phyloP scores from a whole-genome alignment of 352 stramenopile genomes.

The Pythium oligandrum region DNA sequence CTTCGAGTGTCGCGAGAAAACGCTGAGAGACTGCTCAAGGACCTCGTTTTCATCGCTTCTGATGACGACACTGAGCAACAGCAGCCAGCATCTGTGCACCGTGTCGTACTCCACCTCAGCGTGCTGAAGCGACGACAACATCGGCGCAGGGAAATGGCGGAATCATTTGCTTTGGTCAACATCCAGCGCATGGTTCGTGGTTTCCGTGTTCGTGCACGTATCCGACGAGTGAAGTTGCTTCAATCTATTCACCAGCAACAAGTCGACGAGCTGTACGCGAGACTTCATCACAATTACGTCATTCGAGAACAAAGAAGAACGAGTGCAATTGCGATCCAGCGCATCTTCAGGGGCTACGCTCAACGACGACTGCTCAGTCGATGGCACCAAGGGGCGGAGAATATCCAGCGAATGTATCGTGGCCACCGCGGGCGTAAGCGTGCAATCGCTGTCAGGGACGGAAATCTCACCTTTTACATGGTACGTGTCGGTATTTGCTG shows the following conservation, averaged over 20 bases:
- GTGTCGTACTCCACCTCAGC: conserved; percentile 37
- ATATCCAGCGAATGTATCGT: conserved; percentile 54
- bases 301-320: conserved; percentile 38
- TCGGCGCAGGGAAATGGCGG: conserved; percentile 7
- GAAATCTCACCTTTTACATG: conserved; percentile 70
- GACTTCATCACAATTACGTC: conserved; percentile 24
- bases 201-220: conserved; percentile 46
- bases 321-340: conserved; percentile 46
- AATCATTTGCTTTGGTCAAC: conserved; percentile 30
- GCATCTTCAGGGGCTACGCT: conserved; percentile 46
- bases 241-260: conserved; percentile 47
- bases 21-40: conserved; percentile 39
- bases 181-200: conserved; percentile 50
- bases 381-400: conserved; percentile 25
- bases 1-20: conserved; percentile 31
- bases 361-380: conserved; percentile 23
- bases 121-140: conserved; percentile 40
- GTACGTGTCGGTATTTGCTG: conserved; percentile 1
- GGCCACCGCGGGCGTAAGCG: conserved; percentile 46
- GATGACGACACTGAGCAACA: background rate
- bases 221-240: conserved; percentile 37
- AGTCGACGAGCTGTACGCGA: conserved; percentile 29
- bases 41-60: conserved; percentile 41
- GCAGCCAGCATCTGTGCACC: conserved; percentile 8
- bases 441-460: conserved; percentile 54